These are phyloP conservation scores for Neonectria magnoliae DNA, from an alignment of 2,329 filamentous ascomycete genomes.

Conservation along the genomic window DNA sequence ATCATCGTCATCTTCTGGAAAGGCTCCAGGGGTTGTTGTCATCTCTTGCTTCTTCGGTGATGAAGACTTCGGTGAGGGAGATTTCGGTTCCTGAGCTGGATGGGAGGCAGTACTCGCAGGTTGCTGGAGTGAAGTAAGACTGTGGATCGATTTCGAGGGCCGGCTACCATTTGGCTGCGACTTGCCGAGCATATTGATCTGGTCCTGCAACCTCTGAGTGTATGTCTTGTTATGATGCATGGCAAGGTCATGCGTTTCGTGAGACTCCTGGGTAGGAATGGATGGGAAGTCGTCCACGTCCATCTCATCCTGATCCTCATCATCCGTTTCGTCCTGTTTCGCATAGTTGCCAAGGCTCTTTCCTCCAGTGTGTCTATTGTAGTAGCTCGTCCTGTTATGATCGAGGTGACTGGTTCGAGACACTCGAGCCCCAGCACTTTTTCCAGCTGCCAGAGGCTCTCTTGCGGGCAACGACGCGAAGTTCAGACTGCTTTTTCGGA, in stretches of 20 bases:
- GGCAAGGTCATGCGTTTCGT: slow-evolving; percentile 58
- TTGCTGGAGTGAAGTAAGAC: slow-evolving; percentile 48
- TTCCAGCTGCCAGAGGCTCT: slow-evolving; percentile 85
- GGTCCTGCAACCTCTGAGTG: slow-evolving; percentile 92
- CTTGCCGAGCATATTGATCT: slow-evolving; percentile 80
- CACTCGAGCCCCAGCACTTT: slow-evolving; percentile 78
- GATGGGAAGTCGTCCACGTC: slow-evolving; percentile 60
- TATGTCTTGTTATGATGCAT: slow-evolving; percentile 81
- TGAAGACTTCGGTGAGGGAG: slow-evolving; percentile 37
- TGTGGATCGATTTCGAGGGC: slow-evolving; percentile 59
- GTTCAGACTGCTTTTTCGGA: slow-evolving; percentile 93
- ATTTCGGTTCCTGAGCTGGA: slow-evolving; percentile 41
- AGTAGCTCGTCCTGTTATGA: slow-evolving; percentile 75
- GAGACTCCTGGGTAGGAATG: slow-evolving; percentile 41
- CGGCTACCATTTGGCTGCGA: slow-evolving; percentile 60
- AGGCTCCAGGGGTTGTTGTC: slow-evolving; percentile 67
- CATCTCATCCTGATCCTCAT: slow-evolving; percentile 59
- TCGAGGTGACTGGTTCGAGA: slow-evolving; percentile 85
- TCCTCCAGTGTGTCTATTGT: slow-evolving; percentile 77
- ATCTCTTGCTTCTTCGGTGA: slow-evolving; percentile 44
- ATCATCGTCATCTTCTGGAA: slow-evolving; percentile 64
- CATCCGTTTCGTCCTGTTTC: slow-evolving; percentile 56
- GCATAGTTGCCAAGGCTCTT: slow-evolving; percentile 70
- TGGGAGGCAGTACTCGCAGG: slow-evolving; percentile 41
- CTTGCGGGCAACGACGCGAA: slow-evolving; percentile 93